Base-by-base conservation (phyloP, 306 rosid genomes). In the Cicer chorassanicum region DNA sequence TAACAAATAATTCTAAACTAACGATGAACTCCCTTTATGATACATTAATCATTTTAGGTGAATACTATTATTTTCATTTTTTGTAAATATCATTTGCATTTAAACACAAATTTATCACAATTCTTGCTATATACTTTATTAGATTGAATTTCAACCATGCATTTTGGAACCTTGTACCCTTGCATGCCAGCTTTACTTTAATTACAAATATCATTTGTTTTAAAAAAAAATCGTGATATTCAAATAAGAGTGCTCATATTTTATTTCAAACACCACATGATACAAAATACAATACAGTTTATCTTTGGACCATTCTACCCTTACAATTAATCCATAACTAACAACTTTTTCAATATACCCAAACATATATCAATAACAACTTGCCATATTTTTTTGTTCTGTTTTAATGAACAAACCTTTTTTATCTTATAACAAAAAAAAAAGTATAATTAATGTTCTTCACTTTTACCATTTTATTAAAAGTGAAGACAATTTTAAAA, bases 401-500 rank as follows among this genome's bases (percentile, higher is more conserved):
- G 19, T 42, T 63, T 77, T 71, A 11, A 53, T 69, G 29, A 73
- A 70, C 48, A 60, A 53, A 18, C 49, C 42, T 40, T 62, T 44
- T 13, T 38, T 45, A 56, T 68, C 77, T 53, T 45, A 49, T 11
- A 68, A 78, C 73, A 69, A 65, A 81, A 50, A 40, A 9, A 45
- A 15, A 69, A 75, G 63, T 65, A 65, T 21, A 51, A 51, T 39
- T 51, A 45, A 36, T 16, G 2, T 9, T 8, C 14, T 75, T 72
- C 74, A 60, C 73, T 36, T 18, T 62, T 41, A 24, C 34, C 34
- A 24, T 68, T 70, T 61, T 59, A 4, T 15, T 15, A 24, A 55
- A 8, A 53, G 6, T 34, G 39, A 36, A 8, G 70, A 12, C 73
- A 62, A 61, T 10, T 18, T 82, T 69, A 91, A 38, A 86, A 89